Evolutionary conservation across 1,139 yeast species (phyloP).

Genomic region (Protomyces macrosporus): DNA sequence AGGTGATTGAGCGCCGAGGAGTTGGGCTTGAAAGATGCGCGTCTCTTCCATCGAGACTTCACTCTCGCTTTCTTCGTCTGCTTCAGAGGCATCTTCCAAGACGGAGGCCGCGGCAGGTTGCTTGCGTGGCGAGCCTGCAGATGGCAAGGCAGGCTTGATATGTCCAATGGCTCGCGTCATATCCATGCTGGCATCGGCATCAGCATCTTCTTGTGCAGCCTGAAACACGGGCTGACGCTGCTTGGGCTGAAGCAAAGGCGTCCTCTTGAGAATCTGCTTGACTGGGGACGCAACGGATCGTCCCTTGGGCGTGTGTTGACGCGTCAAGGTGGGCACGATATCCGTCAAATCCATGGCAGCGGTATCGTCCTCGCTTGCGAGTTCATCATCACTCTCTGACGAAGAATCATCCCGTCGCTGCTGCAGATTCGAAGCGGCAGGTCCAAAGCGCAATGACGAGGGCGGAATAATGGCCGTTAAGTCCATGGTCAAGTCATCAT

Average conservation of each 20-base stretch:
- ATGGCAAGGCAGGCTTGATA: not conserved
- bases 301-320: not conserved
- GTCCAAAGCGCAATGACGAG: not conserved
- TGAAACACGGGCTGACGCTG: not conserved
- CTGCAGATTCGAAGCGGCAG: not conserved
- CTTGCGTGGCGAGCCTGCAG: slow-evolving; percentile 21
- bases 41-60: slow-evolving; percentile 30
- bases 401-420: not conserved
- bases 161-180: slow-evolving; percentile 28
- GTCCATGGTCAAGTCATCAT: slow-evolving; percentile 33
- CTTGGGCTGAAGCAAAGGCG: not conserved
- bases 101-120: not conserved
- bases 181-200: slow-evolving; percentile 28
- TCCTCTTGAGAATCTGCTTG: not conserved
- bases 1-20: not conserved
- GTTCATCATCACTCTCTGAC: not conserved
- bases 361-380: slow-evolving; percentile 3
- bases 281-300: not conserved
- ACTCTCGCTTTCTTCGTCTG: slow-evolving; percentile 1
- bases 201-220: not conserved
- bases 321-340: not conserved
- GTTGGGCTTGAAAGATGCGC: slow-evolving; percentile 10
- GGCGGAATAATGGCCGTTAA: slow-evolving; percentile 29
- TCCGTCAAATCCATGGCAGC: slow-evolving; percentile 19
- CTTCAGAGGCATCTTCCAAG: not conserved